phyloP scores from a whole-genome alignment of 345 rosid species.

The Raphanus sativus region DNA sequence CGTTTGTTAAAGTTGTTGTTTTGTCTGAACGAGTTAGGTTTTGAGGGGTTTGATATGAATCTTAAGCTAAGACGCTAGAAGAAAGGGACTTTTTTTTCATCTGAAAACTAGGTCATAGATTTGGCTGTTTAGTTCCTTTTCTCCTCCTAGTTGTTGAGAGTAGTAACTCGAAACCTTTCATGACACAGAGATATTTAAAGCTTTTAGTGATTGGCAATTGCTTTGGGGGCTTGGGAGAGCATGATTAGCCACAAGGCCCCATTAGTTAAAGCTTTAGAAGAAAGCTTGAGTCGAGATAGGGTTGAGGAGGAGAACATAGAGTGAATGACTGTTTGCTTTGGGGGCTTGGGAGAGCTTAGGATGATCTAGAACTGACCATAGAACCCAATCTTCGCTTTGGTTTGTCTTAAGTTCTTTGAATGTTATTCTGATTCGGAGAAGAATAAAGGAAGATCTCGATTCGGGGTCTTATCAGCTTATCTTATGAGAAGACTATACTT shows the following conservation, averaged over 20 bases:
- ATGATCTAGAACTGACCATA: background rate
- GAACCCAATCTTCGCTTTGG: background rate
- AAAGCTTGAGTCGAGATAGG: too few species aligned
- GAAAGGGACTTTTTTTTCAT: background rate
- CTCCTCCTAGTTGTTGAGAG: background rate
- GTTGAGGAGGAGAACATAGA: background rate
- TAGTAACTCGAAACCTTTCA: background rate
- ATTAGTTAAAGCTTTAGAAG: too few species aligned
- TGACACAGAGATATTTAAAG: conserved; percentile 1
- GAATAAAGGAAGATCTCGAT: background rate
- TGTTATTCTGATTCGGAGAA: background rate
- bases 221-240: background rate
- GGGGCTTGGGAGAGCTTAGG: background rate
- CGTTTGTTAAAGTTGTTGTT: background rate
- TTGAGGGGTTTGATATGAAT: background rate
- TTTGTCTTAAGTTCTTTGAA: background rate
- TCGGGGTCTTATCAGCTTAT: background rate
- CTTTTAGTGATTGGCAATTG: background rate
- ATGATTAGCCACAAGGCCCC: too few species aligned
- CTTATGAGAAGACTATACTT: background rate
- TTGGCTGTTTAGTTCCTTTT: background rate
- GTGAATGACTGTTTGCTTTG: background rate
- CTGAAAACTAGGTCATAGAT: background rate
- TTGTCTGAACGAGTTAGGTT: background rate
- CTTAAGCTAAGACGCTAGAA: background rate